phyloP scores from a whole-genome alignment of 1,284 basidiomycete genomes.

The Boletus mariae region DNA sequence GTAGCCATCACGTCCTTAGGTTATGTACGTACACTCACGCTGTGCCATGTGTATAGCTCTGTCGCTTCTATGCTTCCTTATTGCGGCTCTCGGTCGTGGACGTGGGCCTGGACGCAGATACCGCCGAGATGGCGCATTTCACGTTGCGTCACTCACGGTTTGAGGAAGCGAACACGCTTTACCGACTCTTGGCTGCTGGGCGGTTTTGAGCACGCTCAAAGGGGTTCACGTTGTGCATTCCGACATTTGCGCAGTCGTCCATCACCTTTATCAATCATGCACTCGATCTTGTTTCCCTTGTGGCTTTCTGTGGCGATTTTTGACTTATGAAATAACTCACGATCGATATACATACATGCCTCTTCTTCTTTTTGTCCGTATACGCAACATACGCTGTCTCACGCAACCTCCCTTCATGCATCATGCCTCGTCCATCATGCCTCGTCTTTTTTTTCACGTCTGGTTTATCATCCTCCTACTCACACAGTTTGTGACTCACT shows the following conservation, averaged over 20 bases:
- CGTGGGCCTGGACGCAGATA: conserved; percentile 56
- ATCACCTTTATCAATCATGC: not conserved
- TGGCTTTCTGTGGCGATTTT: conserved; percentile 6
- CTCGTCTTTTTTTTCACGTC: not conserved
- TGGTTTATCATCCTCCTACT: conserved; percentile 7
- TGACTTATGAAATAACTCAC: conserved; percentile 19
- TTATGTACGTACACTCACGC: conserved; percentile 4
- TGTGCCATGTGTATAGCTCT: conserved; percentile 45
- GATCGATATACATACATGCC: not conserved
- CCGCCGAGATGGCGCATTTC: conserved; percentile 72
- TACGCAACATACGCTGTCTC: conserved; percentile 3
- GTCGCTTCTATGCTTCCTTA: conserved; percentile 70
- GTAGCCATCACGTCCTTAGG: conserved; percentile 25
- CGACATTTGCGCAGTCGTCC: not conserved
- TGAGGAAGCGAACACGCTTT: conserved; percentile 70
- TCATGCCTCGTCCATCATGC: not conserved
- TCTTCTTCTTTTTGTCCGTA: not conserved
- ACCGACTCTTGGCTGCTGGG: conserved; percentile 50
- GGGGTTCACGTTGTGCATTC: not conserved
- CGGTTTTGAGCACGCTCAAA: conserved; percentile 32
- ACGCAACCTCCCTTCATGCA: not conserved
- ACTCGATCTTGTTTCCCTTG: conserved; percentile 4
- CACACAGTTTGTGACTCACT: conserved; percentile 11
- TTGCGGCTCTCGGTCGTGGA: conserved; percentile 63
- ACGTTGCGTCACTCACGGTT: conserved; percentile 64